Percentiles rank a stretch among this genome's conserved stretches.
These are phyloP conservation scores for Globisporangium cylindrosporum DNA, from an alignment of 352 stramenopile species.

Conservation along the genomic window DNA sequence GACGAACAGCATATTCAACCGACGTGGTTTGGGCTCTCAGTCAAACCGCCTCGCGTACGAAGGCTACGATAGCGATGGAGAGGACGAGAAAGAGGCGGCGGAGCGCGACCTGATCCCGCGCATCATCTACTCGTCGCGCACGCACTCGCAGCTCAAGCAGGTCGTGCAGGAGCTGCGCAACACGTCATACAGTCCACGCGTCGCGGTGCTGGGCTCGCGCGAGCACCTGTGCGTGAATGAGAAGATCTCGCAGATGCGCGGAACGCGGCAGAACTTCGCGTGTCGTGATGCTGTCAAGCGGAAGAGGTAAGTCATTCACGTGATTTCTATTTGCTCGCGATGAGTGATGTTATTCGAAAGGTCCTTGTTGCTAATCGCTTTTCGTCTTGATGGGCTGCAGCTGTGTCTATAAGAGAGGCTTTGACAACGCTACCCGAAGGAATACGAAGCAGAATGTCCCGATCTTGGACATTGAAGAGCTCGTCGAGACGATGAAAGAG, in stretches of 20 bases:
- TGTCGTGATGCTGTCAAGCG: constrained; percentile 86
- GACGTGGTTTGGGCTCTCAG: constrained; percentile 7
- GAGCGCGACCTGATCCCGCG: constrained; percentile 59
- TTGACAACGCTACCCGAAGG: constrained; percentile 56
- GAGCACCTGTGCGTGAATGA: constrained; percentile 98
- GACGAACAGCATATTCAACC: constrained; percentile 14
- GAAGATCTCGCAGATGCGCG: constrained; percentile 86
- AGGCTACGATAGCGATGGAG: constrained; percentile 27
- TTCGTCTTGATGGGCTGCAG: constrained; percentile 22
- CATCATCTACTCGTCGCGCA: constrained; percentile 98
- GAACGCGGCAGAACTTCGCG: constrained; percentile 84
- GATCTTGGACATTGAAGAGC: constrained; percentile 99
- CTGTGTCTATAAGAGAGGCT: constrained; percentile 76
- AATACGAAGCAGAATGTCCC: constrained; percentile 50
- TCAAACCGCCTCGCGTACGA: constrained; percentile 46
- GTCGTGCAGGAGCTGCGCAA: constrained; percentile 96
- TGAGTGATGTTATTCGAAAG: neutral
- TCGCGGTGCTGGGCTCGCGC: constrained; percentile 91
- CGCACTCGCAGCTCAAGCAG: constrained; percentile 98
- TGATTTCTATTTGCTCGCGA: constrained; percentile 5
- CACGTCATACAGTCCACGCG: constrained; percentile 89
- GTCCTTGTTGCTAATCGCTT: neutral
- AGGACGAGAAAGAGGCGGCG: constrained; percentile 21
- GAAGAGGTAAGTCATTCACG: constrained; percentile 62
- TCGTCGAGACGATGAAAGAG: constrained; percentile 87